Conservation (phyloP, 352 stramenopile genomes). For the Blastocystis hominis region DNA sequence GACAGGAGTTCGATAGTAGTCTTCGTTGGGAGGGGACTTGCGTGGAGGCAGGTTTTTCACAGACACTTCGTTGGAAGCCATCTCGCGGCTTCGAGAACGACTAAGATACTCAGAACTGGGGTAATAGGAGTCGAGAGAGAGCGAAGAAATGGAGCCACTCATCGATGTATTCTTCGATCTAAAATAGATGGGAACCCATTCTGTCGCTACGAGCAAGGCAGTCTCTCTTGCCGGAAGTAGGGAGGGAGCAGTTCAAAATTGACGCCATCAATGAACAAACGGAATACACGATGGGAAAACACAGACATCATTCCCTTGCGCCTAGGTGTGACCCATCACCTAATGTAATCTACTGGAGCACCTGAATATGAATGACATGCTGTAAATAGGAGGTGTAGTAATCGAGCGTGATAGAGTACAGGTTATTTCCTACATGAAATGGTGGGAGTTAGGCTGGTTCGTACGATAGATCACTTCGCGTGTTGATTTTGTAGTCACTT, state of each 20-base stretch:
- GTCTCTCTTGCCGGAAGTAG: slow-evolving; percentile 26
- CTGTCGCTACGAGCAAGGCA: background rate
- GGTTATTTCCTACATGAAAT: background rate
- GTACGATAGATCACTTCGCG: background rate
- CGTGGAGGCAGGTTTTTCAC: background rate
- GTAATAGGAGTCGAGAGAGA: background rate
- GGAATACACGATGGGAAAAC: background rate
- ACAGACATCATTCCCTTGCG: slow-evolving; percentile 34
- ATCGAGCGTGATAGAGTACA: slow-evolving; percentile 25
- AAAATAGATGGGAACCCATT: background rate
- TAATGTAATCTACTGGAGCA: background rate
- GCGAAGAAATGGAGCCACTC: background rate
- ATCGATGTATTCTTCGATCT: background rate
- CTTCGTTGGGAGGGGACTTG: background rate
- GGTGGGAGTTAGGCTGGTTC: background rate
- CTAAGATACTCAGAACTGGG: background rate
- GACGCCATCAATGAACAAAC: slow-evolving; percentile 32
- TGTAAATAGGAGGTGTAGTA: slow-evolving; percentile 48
- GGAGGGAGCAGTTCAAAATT: slow-evolving; percentile 23
- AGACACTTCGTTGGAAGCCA: background rate
- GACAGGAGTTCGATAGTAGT: background rate
- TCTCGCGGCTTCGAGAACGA: background rate
- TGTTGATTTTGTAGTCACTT: background rate
- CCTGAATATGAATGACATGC: slow-evolving; percentile 52
- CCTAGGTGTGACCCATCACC: background rate